These are phyloP conservation scores for Alternaria arborescens DNA, from an alignment of 2,329 filamentous ascomycete species.

Conservation along the genomic window DNA sequence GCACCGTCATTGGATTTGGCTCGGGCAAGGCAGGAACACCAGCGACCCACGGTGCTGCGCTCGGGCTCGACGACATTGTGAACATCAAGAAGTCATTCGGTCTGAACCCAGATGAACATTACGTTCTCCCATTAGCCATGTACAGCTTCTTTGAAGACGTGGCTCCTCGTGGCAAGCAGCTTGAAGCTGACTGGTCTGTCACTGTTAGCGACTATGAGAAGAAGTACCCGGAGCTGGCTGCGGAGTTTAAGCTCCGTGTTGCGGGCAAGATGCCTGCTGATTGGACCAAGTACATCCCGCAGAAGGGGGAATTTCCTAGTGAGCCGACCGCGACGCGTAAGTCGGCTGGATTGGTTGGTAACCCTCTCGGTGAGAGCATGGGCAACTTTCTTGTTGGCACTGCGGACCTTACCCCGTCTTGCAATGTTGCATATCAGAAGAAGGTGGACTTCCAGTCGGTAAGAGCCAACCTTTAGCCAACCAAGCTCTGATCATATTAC, in stretches of 20 bases:
- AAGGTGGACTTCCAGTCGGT: conserved; percentile 54
- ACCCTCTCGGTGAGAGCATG: conserved; percentile 8
- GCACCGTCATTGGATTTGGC: conserved; percentile 63
- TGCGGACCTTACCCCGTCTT: conserved; percentile 63
- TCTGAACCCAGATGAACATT: conserved; percentile 59
- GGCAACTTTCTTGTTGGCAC: conserved; percentile 78
- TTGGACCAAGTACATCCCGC: conserved; percentile 61
- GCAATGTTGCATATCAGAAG: conserved; percentile 59
- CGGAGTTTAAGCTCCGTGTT: conserved; percentile 59
- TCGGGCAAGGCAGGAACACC: conserved; percentile 62
- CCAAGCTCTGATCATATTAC: not conserved
- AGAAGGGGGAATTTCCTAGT: conserved; percentile 54
- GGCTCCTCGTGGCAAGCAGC: conserved; percentile 60
- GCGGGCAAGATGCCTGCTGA: conserved; percentile 58
- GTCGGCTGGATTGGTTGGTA: conserved; percentile 39
- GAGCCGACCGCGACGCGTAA: conserved; percentile 60
- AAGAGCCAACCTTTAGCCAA: not conserved
- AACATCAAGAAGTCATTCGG: conserved; percentile 61
- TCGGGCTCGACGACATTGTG: conserved; percentile 63
- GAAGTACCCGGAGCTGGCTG: conserved; percentile 58
- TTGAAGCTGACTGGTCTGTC: conserved; percentile 60
- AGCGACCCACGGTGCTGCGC: conserved; percentile 65
- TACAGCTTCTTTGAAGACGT: conserved; percentile 55
- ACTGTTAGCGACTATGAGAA: conserved; percentile 55
- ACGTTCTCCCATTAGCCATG: conserved; percentile 56